A percentile compares a stretch with the other conserved stretches of the same genome.
Conservation (phyloP, 139 green algal species). For the Coccomyxa sp. region DNA sequence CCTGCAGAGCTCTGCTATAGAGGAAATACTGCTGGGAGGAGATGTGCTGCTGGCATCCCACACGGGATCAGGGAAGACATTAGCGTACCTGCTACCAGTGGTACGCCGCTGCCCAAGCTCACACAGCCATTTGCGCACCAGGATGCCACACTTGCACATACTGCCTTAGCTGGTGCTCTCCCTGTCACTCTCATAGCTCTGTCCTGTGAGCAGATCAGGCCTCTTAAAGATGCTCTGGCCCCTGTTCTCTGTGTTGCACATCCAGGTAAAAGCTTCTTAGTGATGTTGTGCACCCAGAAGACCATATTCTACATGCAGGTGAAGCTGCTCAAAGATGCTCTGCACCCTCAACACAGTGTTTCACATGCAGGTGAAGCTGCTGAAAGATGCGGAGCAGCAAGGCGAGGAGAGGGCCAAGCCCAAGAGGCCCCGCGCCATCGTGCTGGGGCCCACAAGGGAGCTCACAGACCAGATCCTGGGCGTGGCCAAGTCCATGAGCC, state of each 20-base stretch:
- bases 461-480: conserved; percentile 85
- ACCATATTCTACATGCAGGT: too few species aligned
- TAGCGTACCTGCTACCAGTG: conserved; percentile 93
- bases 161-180: neutral
- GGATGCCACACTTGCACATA: neutral
- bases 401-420: conserved; percentile 34
- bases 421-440: conserved; percentile 70
- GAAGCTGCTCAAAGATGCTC: neutral
- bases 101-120: conserved; percentile 28
- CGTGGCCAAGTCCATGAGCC: conserved; percentile 81
- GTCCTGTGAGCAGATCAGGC: too few species aligned
- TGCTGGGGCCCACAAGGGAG: conserved; percentile 86
- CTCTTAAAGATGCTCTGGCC: neutral
- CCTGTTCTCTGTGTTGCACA: neutral
- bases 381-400: conserved; percentile 61
- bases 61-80: conserved; percentile 92
- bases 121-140: neutral
- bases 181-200: neutral
- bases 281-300: neutral
- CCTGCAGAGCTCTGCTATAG: conserved; percentile 66
- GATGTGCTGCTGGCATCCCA: conserved; percentile 86
- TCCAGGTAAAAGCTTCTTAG: neutral
- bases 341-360: neutral
- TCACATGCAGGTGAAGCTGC: conserved; percentile 48
- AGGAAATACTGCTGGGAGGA: conserved; percentile 47